Percentiles rank a stretch among this genome's conserved stretches.
phyloP scores from a whole-genome alignment of 805 yeast species.

The Millerozyma acaciae region DNA sequence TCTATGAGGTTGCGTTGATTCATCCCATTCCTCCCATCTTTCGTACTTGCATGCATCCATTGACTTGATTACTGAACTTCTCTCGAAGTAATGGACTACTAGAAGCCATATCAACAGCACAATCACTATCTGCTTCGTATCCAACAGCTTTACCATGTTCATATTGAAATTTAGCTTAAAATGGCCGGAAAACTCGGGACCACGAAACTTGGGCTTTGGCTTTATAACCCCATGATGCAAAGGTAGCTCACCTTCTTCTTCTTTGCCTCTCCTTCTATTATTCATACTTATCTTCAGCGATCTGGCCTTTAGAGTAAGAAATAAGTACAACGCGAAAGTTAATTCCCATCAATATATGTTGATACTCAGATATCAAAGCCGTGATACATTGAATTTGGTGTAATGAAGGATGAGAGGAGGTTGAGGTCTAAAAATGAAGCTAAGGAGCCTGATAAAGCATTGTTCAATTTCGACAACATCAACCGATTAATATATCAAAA shows the following conservation, averaged over 20 bases:
- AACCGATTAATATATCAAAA: slow-evolving; percentile 21
- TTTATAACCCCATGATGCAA: no score
- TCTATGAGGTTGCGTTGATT: slow-evolving; percentile 38
- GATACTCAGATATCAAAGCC: no score
- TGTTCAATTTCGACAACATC: slow-evolving; percentile 33
- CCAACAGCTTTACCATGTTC: slow-evolving; percentile 8
- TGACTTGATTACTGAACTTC: slow-evolving; percentile 22
- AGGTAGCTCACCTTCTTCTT: no score
- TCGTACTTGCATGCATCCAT: slow-evolving; percentile 48
- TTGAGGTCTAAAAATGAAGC: slow-evolving; percentile 27
- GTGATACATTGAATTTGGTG: no score
- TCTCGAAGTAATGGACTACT: slow-evolving; percentile 28
- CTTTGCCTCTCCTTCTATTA: no score
- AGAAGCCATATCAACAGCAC: slow-evolving; percentile 23
- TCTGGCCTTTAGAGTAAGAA: no score
- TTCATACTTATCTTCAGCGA: no score
- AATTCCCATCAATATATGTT: no score
- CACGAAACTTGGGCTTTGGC: no score
- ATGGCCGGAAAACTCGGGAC: no score
- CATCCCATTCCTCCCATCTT: slow-evolving; percentile 60
- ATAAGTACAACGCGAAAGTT: no score
- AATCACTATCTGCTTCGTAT: slow-evolving; percentile 8
- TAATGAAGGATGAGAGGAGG: slow-evolving; percentile 14
- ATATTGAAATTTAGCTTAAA: no score
- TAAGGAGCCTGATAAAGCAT: slow-evolving; percentile 11